phyloP scores from a whole-genome alignment of 1,284 basidiomycete species.

The Irpex rosettiformis region DNA sequence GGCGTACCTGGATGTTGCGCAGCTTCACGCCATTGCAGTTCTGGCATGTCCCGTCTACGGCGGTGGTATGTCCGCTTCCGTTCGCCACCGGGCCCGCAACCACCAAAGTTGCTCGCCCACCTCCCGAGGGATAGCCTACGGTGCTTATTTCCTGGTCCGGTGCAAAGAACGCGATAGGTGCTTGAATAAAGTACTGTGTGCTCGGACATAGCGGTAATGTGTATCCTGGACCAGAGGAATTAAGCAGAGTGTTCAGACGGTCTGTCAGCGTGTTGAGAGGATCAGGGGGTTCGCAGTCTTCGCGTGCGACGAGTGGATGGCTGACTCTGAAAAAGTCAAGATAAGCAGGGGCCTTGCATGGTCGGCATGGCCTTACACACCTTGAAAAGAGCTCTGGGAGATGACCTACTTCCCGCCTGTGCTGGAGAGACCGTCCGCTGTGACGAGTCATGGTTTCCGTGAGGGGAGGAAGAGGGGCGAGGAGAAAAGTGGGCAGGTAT shows the following conservation, averaged over 20 bases:
- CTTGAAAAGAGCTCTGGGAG: conserved; percentile 13
- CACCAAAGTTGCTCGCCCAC: conserved; percentile 47
- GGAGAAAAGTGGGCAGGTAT: conserved; percentile 3
- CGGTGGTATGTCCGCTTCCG: conserved; percentile 64
- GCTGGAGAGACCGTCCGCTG: conserved; percentile 1
- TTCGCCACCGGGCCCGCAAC: conserved; percentile 54
- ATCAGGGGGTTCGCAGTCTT: conserved; percentile 48
- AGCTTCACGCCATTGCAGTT: conserved; percentile 58
- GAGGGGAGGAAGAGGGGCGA: neutral
- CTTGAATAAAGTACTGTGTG: conserved; percentile 57
- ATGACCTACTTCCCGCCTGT: conserved; percentile 12
- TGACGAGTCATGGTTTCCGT: conserved; percentile 3
- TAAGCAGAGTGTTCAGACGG: conserved; percentile 64
- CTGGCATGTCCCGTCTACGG: conserved; percentile 60
- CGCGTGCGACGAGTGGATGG: conserved; percentile 18
- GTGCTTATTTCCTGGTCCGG: conserved; percentile 78
- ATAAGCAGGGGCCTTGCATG: neutral
- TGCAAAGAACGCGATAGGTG: conserved; percentile 62
- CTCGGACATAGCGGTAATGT: conserved; percentile 62
- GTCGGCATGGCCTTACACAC: conserved; percentile 6
- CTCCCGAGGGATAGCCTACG: conserved; percentile 63
- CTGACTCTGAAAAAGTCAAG: conserved; percentile 6
- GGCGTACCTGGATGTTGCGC: conserved; percentile 65
- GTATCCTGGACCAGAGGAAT: conserved; percentile 62
- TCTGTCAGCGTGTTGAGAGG: conserved; percentile 64